These are phyloP conservation scores for Cicer yamashitae DNA, from an alignment of 306 rosid species.

Conservation along the genomic window DNA sequence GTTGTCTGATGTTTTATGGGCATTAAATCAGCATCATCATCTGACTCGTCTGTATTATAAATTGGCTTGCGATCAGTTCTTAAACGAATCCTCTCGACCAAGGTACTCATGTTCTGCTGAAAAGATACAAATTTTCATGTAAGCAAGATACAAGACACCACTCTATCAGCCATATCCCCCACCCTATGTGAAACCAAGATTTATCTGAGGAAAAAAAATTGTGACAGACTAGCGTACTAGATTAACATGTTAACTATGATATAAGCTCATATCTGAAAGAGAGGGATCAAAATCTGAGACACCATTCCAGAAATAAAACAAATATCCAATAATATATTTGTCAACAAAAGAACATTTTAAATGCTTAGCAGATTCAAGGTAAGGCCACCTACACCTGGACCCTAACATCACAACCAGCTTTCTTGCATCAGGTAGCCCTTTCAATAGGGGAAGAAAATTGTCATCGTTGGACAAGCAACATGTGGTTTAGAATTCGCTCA, in stretches of 20 bases:
- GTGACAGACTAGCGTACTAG: slow-evolving; percentile 5
- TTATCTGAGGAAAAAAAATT: background rate
- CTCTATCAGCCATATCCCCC: slow-evolving; percentile 3
- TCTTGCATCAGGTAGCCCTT: too few species aligned
- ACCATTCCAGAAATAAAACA: too few species aligned
- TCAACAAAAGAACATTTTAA: too few species aligned
- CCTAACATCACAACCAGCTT: too few species aligned
- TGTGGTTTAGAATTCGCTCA: background rate
- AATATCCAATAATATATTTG: too few species aligned
- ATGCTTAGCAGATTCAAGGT: too few species aligned
- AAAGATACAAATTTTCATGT: slow-evolving; percentile 26
- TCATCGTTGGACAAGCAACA: background rate
- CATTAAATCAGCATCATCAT: slow-evolving; percentile 76
- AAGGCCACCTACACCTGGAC: too few species aligned
- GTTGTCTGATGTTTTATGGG: slow-evolving; percentile 57
- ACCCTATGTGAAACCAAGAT: slow-evolving; percentile 9
- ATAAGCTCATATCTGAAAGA: slow-evolving; percentile 16
- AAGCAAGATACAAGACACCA: slow-evolving; percentile 30
- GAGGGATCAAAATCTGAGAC: background rate
- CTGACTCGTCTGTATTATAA: slow-evolving; percentile 80
- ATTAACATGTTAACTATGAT: background rate
- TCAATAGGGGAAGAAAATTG: too few species aligned
- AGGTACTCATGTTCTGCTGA: slow-evolving; percentile 84
- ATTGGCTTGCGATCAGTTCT: slow-evolving; percentile 85
- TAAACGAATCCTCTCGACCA: slow-evolving; percentile 98